These are phyloP conservation scores for Karstenula rhodostoma DNA, from an alignment of 2,329 filamentous ascomycete genomes.

Conservation along the genomic window DNA sequence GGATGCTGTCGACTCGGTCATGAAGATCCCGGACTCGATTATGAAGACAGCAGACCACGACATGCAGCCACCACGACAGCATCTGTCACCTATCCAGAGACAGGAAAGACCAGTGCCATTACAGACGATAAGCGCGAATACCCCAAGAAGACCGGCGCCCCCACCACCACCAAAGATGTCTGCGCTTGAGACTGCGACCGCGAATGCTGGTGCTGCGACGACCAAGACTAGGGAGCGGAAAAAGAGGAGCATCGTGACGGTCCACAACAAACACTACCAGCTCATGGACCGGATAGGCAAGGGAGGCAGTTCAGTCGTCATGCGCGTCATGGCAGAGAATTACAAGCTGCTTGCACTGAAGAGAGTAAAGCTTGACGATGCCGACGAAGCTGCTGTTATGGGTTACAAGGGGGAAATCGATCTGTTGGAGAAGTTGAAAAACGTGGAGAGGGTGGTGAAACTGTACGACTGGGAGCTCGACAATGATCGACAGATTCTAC, in stretches of 20 bases:
- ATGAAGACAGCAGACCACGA: constrained; percentile 45
- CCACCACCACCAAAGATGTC: constrained; percentile 95
- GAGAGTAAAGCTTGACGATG: constrained; percentile 87
- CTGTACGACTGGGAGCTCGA: constrained; percentile 95
- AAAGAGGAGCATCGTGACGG: constrained; percentile 81
- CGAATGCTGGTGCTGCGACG: constrained; percentile 79
- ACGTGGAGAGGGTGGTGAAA: constrained; percentile 88
- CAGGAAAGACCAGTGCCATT: constrained; percentile 58
- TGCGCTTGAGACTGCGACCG: constrained; percentile 88
- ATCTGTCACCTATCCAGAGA: constrained; percentile 44
- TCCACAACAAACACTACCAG: constrained; percentile 92
- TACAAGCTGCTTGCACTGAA: constrained; percentile 95
- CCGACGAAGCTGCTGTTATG: constrained; percentile 81
- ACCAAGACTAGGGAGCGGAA: constrained; percentile 75
- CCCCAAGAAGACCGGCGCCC: constrained; percentile 78
- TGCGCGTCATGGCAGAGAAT: constrained; percentile 96
- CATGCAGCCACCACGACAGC: constrained; percentile 29
- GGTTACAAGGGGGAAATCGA: constrained; percentile 98
- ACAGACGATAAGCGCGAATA: constrained; percentile 68
- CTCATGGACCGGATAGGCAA: constrained; percentile 89
- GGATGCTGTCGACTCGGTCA: constrained; percentile 38
- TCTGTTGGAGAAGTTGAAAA: constrained; percentile 79
- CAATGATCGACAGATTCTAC: constrained; percentile 86
- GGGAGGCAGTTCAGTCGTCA: constrained; percentile 93
- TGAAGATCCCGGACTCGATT: constrained; percentile 43